Base-by-base conservation (phyloP, 2,329 filamentous ascomycete species). In the Sporothrix dimorphospora region DNA sequence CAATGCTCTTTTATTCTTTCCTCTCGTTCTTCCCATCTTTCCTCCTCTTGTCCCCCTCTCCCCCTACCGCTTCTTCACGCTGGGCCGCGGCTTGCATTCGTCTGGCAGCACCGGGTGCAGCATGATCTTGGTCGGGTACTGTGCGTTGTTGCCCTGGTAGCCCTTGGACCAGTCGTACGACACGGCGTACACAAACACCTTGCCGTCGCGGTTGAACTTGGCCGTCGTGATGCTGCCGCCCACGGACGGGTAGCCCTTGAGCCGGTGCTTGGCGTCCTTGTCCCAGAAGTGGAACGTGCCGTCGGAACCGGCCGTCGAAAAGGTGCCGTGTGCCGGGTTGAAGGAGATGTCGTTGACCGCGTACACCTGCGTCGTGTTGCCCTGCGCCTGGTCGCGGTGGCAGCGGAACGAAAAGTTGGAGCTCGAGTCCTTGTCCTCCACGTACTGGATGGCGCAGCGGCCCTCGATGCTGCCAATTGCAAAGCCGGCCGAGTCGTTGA, bases 401-500 rank as follows among this genome's bases (percentile, higher is more conserved):
- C 96, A 99, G 83, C 98, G 98, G 90, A 99, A 99, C 55, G 94
- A 97, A 86, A 99, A 99, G 85, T 99, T 98, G 79, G 91, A 92
- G 78, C 90, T 91, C 75, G 92, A 85, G 80, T 99, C 94, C 82
- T 98, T 98, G 57, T 99, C 96, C 78, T 99, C 95, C 47, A 98
- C 94, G 78, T 99, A 98, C 80, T 99, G 96, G 75, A 99, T 99
- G 1, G 96, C 96, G 81, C 96, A 99, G 71, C 96, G 92, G 40
- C 96, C 96, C 81, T 99, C 96, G 78, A 99, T 97, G 79, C 93
- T 97, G 71, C 96, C 96, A 68, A 99, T 93, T 0, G 96, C 96
- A 79, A 97, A 99, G 6, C 96, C 96, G 0, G 90, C 90, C 7
- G 94, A 92, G 80, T 99, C 95, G 16, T 91, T 90, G 81, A 99